Evolutionary conservation across 2,329 filamentous ascomycete species (phyloP), one percentile per base, ranked within the genome.

Genomic region (Penicillium sp.): DNA sequence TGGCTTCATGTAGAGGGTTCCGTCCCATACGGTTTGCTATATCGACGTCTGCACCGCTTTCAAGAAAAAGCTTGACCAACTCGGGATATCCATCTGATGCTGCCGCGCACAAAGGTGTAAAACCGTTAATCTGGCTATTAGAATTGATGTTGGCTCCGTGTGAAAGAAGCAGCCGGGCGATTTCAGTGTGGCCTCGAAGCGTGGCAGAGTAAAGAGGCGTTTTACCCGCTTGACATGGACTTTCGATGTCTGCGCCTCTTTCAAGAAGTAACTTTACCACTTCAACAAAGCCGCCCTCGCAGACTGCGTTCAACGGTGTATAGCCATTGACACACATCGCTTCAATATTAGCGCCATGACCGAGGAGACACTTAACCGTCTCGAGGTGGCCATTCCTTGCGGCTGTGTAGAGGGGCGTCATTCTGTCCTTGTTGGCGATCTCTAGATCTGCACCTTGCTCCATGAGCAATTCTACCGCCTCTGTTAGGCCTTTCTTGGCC

Each of bases 271-370:
- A 16, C 14, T 25, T 19, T n/a, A 18, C 20, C 2, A 18, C 4
- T 9, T 13, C 32, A 11, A 14, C 10, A 13, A 21, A 10, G 2
- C 6, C 31, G 10, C 7, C 17, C 1, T 15, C 15, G 11, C 7
- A 9, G 6, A 20, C 25, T 7, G 11, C 28, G n/a, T 13, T 3
- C 15, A 53, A 31, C 15, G 50, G 48, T 10, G 47, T 41, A 19
- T 10, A 23, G 3, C 41, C 41, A 17, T 20, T 30, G 2, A 4
- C 16, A 6, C 27, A 20, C 7, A 9, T 17, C 26, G 41, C 26
- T n/a, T 51, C 23, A 7, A 44, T 35, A 29, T 52, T 17, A 18
- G 45, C 44, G 11, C 45, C 47, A 2, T 21, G 14, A 3, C 41
- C 33, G 15, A 54, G 16, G 30, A 54, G 37, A 14, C 45, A 13